These are phyloP conservation scores for Discostella stelligeroides DNA, from an alignment of 108 stramenopile species.

Conservation along the genomic window DNA sequence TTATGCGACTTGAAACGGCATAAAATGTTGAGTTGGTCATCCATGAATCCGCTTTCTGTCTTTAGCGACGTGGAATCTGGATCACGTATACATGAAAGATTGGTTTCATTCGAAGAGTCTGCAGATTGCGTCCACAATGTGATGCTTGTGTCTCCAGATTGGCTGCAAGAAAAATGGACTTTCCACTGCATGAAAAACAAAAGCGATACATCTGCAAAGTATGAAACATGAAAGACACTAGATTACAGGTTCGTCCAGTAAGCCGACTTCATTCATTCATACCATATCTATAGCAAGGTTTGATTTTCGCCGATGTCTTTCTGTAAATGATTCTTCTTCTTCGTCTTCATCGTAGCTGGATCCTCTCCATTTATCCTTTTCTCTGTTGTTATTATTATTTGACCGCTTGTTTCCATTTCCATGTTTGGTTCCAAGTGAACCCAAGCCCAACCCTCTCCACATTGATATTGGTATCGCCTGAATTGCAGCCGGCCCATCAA, in stretches of 20 bases:
- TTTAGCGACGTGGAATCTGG: constrained; percentile 25
- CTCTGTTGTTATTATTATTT: constrained; percentile 4
- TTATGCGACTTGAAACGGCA: constrained; percentile 56
- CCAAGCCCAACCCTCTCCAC: constrained; percentile 5
- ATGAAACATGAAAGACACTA: background rate
- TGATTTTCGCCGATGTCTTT: background rate
- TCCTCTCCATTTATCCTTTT: background rate
- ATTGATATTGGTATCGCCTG: constrained; percentile 37
- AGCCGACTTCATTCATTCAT: no score
- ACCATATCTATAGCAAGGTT: no score
- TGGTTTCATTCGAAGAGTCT: constrained; percentile 32
- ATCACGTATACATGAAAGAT: constrained; percentile 22
- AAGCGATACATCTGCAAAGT: no score
- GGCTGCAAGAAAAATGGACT: constrained; percentile 31
- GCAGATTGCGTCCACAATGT: constrained; percentile 6
- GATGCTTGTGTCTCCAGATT: constrained; percentile 32
- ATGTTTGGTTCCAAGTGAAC: background rate
- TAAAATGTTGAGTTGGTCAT: constrained; percentile 34
- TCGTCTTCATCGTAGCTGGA: constrained; percentile 5
- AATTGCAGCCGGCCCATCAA: constrained; percentile 80
- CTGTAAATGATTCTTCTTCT: constrained; percentile 15
- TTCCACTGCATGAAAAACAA: background rate
- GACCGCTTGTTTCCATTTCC: background rate
- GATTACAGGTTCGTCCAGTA: background rate
- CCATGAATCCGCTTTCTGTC: constrained; percentile 31